Evolutionary conservation across 768 basidiomycete genomes (phyloP), one percentile per base, ranked within the genome.

Genomic region (Phaffia tasmanica): DNA sequence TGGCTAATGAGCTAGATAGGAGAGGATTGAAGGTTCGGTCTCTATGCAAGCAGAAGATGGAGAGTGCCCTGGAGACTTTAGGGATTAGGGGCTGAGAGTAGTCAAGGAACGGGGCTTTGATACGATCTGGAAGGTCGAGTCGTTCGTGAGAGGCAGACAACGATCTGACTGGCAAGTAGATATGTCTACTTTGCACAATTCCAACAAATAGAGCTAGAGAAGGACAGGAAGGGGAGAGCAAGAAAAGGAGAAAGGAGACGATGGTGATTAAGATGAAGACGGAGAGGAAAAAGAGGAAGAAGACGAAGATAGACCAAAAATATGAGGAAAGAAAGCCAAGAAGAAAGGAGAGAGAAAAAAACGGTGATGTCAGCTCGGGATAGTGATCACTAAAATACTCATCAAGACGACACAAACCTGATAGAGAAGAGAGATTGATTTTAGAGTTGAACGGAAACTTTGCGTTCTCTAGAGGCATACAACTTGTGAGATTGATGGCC

Each of bases 81-180:
- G 56, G 56, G 27, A 23, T 11, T 5, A 32, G n/a, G 27, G 56
- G 18, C 32, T 32, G 56, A 29, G 56, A 3, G 56, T 5, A 6
- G 8, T 57, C 15, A 16, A 18, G 18, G 56, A 23, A 19, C 19
- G 2, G 25, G 56, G 27, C 27, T 29, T 57, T 57, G 27, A 6
- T 7, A 57, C 27, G 56, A 29, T 7, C 14, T 18, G 56, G 29
- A 56, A 29, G 54, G n/a, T 9, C 54, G 54, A 56, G n/a, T 11
- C 8, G n/a, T 29, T 56, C n/a, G 54, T 62, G 50, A 29, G 25
- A 46, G 25, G 50, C 35, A 49, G 49, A 62, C 7, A 32, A 53
- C 50, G 62, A 53, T 51, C 62, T 49, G 48, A 19, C 25, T 60
- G n/a, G n/a, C n/a, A n/a, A n/a, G n/a, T n/a, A n/a, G n/a, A n/a